Conservation (phyloP, 2,329 filamentous ascomycete genomes). For the Xylariaceae sp. region DNA sequence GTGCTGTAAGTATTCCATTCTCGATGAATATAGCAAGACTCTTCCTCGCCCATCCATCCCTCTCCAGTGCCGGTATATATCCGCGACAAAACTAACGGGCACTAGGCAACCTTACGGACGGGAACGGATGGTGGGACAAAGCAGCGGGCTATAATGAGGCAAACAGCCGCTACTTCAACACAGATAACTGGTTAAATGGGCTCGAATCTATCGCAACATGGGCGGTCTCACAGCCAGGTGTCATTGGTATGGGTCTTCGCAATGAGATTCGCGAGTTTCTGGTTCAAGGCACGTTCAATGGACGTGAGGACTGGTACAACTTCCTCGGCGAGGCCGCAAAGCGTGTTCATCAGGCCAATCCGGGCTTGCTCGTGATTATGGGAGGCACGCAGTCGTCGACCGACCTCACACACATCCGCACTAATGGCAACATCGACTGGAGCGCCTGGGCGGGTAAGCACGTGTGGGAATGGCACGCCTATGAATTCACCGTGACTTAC, state of each 20-base stretch:
- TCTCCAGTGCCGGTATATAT: not conserved
- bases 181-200: conserved; percentile 59
- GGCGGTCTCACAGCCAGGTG: conserved; percentile 54
- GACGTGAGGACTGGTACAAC: conserved; percentile 57
- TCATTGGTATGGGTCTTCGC: conserved; percentile 62
- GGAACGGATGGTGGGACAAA: conserved; percentile 66
- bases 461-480: conserved; percentile 67
- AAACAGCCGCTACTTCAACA: conserved; percentile 63
- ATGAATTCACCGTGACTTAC: conserved; percentile 60
- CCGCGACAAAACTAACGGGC: conserved; percentile 8
- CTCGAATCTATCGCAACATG: conserved; percentile 59
- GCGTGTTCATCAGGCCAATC: conserved; percentile 58
- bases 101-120: conserved; percentile 54
- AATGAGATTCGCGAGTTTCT: conserved; percentile 62
- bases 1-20: conserved; percentile 57
- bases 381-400: conserved; percentile 61
- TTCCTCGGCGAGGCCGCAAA: conserved; percentile 55
- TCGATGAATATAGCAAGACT: not conserved
- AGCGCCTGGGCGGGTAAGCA: conserved; percentile 56
- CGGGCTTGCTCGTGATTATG: conserved; percentile 59
- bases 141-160: conserved; percentile 55
- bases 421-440: conserved; percentile 50
- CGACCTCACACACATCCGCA: conserved; percentile 55
- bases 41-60: not conserved
- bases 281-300: conserved; percentile 53